phyloP scores from a whole-genome alignment of 2,329 filamentous ascomycete genomes.

The Venturia aucupariae region DNA sequence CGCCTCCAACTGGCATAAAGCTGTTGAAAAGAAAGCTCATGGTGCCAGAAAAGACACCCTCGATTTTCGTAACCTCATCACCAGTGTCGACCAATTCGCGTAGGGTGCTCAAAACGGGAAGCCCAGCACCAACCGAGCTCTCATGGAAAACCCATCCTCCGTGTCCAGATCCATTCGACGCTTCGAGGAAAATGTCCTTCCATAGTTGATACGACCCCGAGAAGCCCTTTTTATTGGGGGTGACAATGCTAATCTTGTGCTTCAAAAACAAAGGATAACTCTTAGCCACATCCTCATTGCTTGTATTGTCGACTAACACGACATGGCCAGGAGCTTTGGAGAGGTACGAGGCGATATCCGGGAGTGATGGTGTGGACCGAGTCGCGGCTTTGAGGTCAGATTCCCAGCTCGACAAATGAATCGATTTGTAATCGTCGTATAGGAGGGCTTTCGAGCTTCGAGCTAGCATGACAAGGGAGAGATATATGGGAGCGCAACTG shows the following conservation, averaged over 20 bases:
- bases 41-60: constrained; percentile 95
- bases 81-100: constrained; percentile 93
- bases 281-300: constrained; percentile 74
- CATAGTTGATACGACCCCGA: constrained; percentile 72
- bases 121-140: constrained; percentile 83
- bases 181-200: constrained; percentile 74
- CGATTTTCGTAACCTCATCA: constrained; percentile 82
- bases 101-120: constrained; percentile 87
- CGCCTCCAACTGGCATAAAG: constrained; percentile 74
- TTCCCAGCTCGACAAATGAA: constrained; percentile 54
- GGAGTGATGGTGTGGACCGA: constrained; percentile 55
- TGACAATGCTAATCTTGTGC: constrained; percentile 81
- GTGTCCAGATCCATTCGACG: constrained; percentile 47
- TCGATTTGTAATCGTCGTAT: constrained; percentile 59
- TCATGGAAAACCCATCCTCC: constrained; percentile 78
- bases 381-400: constrained; percentile 52
- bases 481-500: constrained; percentile 51
- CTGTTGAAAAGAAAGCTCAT: constrained; percentile 98
- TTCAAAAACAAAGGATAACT: constrained; percentile 73
- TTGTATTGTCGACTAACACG: constrained; percentile 91
- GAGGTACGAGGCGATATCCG: constrained; percentile 70
- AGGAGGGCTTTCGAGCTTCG: constrained; percentile 78
- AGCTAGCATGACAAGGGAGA: constrained; percentile 75
- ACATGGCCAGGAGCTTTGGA: constrained; percentile 66
- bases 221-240: constrained; percentile 98